These are phyloP conservation scores for Allium sativum DNA, from an alignment of 106 monocot genomes.

Conservation along the genomic window DNA sequence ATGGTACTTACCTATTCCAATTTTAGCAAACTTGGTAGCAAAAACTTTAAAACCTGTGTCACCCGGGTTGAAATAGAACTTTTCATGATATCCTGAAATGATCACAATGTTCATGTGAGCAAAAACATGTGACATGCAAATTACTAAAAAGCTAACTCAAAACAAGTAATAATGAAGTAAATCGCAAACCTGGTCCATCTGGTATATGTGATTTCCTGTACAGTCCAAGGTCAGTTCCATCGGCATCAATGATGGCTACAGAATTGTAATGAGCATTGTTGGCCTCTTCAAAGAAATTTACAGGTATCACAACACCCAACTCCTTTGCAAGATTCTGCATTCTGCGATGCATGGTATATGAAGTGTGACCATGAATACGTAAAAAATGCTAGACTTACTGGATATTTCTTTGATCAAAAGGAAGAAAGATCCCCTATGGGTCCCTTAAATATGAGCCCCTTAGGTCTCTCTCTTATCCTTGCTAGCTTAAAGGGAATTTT, in stretches of 20 bases:
- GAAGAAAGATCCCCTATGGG: too few relatives aligned
- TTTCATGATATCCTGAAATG: constrained; percentile 84
- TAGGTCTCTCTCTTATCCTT: too few relatives aligned
- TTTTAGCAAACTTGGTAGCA: constrained; percentile 73
- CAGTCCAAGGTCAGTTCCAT: constrained; percentile 91
- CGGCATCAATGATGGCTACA: constrained; percentile 80
- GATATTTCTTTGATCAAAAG: neutral
- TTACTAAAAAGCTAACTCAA: neutral
- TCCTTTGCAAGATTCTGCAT: constrained; percentile 97
- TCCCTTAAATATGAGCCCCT: too few relatives aligned
- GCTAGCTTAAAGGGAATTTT: too few relatives aligned
- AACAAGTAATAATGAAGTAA: neutral
- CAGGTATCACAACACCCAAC: constrained; percentile 83
- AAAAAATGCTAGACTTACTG: too few relatives aligned
- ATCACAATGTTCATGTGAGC: neutral
- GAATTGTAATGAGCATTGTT: constrained; percentile 99
- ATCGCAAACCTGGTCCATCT: constrained; percentile 75
- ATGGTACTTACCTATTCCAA: constrained; percentile 66
- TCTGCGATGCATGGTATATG: constrained; percentile 13
- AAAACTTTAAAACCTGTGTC: constrained; percentile 98
- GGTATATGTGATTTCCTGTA: constrained; percentile 99
- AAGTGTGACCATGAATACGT: too few relatives aligned
- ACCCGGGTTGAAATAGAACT: constrained; percentile 93
- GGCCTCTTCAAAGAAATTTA: constrained; percentile 97
- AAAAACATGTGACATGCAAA: neutral